Base-by-base conservation (phyloP, 768 basidiomycete genomes). In the Russula sp. region DNA sequence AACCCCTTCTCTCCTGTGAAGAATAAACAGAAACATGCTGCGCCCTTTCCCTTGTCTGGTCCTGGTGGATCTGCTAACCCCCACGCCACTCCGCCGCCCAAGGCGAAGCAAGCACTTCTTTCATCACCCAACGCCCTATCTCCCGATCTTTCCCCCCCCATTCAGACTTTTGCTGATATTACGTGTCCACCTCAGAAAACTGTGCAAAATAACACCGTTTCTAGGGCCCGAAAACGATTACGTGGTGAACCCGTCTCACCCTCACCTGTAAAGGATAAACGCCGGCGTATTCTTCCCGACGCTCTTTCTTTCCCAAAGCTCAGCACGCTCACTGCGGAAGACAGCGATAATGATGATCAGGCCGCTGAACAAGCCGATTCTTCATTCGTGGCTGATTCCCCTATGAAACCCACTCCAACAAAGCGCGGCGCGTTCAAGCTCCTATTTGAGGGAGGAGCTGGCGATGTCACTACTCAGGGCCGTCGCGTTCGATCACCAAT, bases 1-100 rank as follows among this genome's bases (percentile, higher is more conserved):
- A 92, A 92, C 70, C 90, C 89, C 7, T 91, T 91, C 74, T 91
- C 89, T 39, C 89, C 89, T 8, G 76, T 79, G 66, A 91, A 91
- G 76, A 82, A 82, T 66, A 85, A 79, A 69, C 75, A 75, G 55
- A 78, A 71, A 59, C 69, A 68, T 42, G 50, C 34, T 34, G 52
- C 56, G 45, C 51, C 54, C 34, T 16, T 52, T 62, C 45, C 62
- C 58, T 55, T 50, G 39, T 58, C 40, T 70, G 57, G 55, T 45
- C 42, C 74, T 44, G 82, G 84, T 71, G 78, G 80, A 40, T 80
- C 81, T 60, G 69, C 75, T 47, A 83, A 80, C 39, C 79, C 82
- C 22, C 61, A 71, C 55, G 77, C 75, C 65, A 64, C 63, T 27
- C 27, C 27, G 14, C 63, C 63, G 18, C 69, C 70, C 50, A 77